Evolutionary conservation across 2,329 filamentous ascomycete species (phyloP), one percentile per base, ranked within the genome.

Genomic region (Aulographum hederae): DNA sequence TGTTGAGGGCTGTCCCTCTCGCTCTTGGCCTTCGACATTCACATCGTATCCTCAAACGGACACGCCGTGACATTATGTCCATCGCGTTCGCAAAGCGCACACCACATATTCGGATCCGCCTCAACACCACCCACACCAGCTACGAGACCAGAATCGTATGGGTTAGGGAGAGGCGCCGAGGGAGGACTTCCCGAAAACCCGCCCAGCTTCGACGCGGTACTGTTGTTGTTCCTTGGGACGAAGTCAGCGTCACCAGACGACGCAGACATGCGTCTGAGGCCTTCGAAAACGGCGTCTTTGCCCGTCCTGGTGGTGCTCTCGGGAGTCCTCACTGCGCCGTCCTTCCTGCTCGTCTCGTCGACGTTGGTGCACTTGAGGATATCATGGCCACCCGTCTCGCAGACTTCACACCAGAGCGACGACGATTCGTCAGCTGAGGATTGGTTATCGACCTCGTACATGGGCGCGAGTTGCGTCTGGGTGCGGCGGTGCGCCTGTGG

Each of bases 21-120:
- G n/a, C n/a, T n/a, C n/a, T n/a, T n/a, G n/a, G n/a, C n/a, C n/a
- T n/a, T n/a, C n/a, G n/a, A n/a, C n/a, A n/a, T n/a, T n/a, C n/a
- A n/a, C n/a, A n/a, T n/a, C n/a, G n/a, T n/a, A 25, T 91, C 82
- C 56, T 93, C 85, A 53, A 92, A 78, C 10, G 85, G 84, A 54
- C 85, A 93, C 53, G 91, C 82, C 38, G 92, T 85, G 47, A 86
- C 94, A 54, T 94, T 80, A 51, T 98, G 89, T 11, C 89, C 89
- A 46, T 98, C 89, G 38, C 81, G 73, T 61, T 98, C 89, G 51
- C 89, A 98, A 28, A 95, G 63, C 12, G 89, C 89, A 54, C 89
- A 98, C 89, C 89, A 98, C 57, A 93, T 94, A 38, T 76, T 69
- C 33, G 75, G 70, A 45, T 95, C 82, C 12, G 47, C 47, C 14